These are phyloP conservation scores for Aspergillus novofumigatus DNA, from an alignment of 2,329 filamentous ascomycete species.

Conservation along the genomic window DNA sequence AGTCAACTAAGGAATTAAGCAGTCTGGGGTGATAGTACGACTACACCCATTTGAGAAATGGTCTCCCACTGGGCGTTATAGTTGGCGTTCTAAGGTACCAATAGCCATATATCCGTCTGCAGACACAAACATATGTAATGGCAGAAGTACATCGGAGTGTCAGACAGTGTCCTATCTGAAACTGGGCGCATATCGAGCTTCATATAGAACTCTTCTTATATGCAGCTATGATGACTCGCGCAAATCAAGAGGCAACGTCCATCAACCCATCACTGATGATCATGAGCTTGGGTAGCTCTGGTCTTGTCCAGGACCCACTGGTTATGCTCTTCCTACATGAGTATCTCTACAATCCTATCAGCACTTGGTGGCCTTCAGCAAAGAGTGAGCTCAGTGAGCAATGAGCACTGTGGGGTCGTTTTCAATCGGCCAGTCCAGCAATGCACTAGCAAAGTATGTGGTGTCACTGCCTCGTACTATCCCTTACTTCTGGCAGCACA, in stretches of 20 bases:
- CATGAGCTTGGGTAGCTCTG: not conserved
- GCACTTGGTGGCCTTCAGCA: not conserved
- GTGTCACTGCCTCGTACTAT: not conserved
- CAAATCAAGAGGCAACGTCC: not conserved
- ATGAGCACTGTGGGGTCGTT: not conserved
- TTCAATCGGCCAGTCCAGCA: not conserved
- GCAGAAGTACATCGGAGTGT: not conserved
- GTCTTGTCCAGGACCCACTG: not conserved
- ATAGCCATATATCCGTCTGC: not conserved
- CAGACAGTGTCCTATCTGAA: not conserved
- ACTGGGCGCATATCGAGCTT: not conserved
- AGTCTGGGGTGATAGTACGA: not conserved
- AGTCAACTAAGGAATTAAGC: not conserved
- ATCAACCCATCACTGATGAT: not conserved
- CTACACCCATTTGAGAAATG: not conserved
- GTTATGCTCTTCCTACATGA: not conserved
- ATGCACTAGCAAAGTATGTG: not conserved
- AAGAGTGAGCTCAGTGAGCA: not conserved
- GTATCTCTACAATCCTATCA: not conserved
- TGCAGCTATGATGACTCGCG: not conserved
- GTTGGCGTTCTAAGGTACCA: not conserved
- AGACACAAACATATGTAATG: not conserved
- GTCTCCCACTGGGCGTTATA: not conserved
- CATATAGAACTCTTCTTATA: not conserved
- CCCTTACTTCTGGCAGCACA: constrained; percentile 16